Conservation (phyloP, 306 rosid species). For the Hippophae rhamnoides region DNA sequence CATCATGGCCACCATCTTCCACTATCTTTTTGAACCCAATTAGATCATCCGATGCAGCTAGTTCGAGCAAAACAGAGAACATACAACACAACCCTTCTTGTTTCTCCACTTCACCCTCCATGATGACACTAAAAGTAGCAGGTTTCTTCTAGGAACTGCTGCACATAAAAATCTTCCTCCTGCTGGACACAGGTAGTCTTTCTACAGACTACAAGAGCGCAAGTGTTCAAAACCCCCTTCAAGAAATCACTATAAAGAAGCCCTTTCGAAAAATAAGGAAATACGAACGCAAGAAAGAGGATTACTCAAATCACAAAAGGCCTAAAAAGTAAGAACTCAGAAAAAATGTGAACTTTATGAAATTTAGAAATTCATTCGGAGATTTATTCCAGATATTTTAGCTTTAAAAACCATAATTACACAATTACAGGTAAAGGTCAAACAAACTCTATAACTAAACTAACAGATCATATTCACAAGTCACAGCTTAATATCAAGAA, state of each 20-base stretch:
- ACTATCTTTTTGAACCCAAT: too few species aligned
- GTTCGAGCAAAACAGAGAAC: slow-evolving; percentile 41
- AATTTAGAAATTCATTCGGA: too few species aligned
- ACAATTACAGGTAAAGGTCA: too few species aligned
- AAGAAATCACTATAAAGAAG: background rate
- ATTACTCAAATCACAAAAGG: background rate
- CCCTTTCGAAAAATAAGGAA: too few species aligned
- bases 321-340: background rate
- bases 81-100: slow-evolving; percentile 22
- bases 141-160: slow-evolving; percentile 43
- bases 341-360: background rate
- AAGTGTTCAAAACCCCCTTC: background rate
- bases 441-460: too few species aligned
- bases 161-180: slow-evolving; percentile 34
- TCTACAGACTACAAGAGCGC: slow-evolving; percentile 4
- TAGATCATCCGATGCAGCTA: slow-evolving; percentile 14
- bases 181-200: slow-evolving; percentile 11
- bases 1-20: too few species aligned
- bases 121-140: slow-evolving; percentile 27
- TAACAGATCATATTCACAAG: too few species aligned
- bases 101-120: slow-evolving; percentile 28
- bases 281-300: too few species aligned
- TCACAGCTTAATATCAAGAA: too few species aligned
- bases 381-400: background rate
- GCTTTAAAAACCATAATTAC: background rate